Evolutionary conservation across 2,329 filamentous ascomycete genomes (phyloP).

Genomic region (Nothopassalora personata): DNA sequence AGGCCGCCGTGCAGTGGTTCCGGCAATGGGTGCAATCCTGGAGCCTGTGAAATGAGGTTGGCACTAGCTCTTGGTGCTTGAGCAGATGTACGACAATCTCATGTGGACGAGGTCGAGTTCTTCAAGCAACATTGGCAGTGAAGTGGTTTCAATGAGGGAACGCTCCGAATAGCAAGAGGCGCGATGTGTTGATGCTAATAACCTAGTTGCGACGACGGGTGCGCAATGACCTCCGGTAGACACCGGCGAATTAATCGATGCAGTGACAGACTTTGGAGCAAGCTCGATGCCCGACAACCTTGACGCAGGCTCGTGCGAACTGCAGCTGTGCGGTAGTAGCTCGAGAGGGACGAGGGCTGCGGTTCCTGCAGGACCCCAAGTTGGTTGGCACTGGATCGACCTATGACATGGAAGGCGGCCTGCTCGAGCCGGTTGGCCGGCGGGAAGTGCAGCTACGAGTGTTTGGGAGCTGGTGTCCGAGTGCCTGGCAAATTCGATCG

Average conservation of each 20-base stretch:
- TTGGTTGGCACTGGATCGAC: conserved; percentile 15
- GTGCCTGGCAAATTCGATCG: conserved; percentile 13
- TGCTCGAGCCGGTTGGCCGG: conserved; percentile 2
- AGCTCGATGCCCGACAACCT: conserved; percentile 15
- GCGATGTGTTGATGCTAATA: conserved; percentile 23
- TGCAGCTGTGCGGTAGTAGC: conserved; percentile 11
- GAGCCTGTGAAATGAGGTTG: conserved; percentile 1
- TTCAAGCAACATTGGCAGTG: conserved; percentile 15
- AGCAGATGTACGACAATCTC: conserved; percentile 12
- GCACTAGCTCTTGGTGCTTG: conserved; percentile 1
- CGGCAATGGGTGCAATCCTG: conserved; percentile 10
- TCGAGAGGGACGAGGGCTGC: conserved; percentile 16
- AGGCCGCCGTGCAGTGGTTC: conserved; percentile 20
- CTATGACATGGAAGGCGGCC: conserved; percentile 12
- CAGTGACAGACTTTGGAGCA: conserved; percentile 17
- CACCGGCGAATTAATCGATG: conserved; percentile 18
- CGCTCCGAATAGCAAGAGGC: conserved; percentile 11
- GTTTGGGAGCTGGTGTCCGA: conserved; percentile 3
- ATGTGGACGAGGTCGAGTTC: conserved; percentile 10
- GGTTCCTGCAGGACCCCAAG: conserved; percentile 20
- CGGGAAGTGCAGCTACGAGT: conserved; percentile 5
- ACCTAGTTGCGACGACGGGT: conserved; percentile 15
- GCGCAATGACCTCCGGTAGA: conserved; percentile 15
- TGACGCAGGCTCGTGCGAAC: conserved; percentile 17
- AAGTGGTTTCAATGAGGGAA: conserved; percentile 10